Base-by-base conservation (phyloP, 352 stramenopile species). In the Nothophytophthora sp. region DNA sequence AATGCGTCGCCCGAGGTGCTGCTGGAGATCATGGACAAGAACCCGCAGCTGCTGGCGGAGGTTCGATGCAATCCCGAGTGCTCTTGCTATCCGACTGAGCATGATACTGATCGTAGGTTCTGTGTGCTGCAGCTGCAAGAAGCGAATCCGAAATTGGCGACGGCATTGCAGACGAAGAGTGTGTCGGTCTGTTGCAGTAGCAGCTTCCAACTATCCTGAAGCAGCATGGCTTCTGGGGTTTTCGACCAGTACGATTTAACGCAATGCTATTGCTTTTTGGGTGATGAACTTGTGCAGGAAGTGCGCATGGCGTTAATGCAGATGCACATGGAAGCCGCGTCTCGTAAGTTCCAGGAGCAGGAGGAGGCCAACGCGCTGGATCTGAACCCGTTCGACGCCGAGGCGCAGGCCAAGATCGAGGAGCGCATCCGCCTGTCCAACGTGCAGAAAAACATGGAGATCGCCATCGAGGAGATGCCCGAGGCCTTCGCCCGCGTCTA, bases 381-480 rank as follows among this genome's bases (percentile, higher is more conserved):
- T 28, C 54, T 48, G 11, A 92, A 96, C 50, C 86, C 84, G 10
- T 90, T 93, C 39, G 83, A 93, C 30, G 73, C 72, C 11, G 74
- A 63, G 18, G 81, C 84, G 6, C 86, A 96, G 42, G 77, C 67
- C 15, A 77, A 92, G 58, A 94, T 96, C 35, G 86, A 85, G 44
- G 84, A 96, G 60, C 74, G 74, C 35, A 96, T 96, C 55, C 80
- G 84, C 12, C 47, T 92, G 1, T 84, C 67, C 7, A 96, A 96
- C 33, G 83, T 96, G 11, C 82, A 96, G 49, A 82, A 90, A 34
- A 96, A 95, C 48, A 92, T 96, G 81, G 84, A 94, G 53, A 92
- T 94, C 45, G 86, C 86, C 24, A 91, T 95, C 23, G 85, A 95
- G 43, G 81, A 92, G 43, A 95, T 94, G 81, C 78, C 87, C 0